phyloP scores from a whole-genome alignment of 2,329 filamentous ascomycete genomes.

The Raffaelea arxii region DNA sequence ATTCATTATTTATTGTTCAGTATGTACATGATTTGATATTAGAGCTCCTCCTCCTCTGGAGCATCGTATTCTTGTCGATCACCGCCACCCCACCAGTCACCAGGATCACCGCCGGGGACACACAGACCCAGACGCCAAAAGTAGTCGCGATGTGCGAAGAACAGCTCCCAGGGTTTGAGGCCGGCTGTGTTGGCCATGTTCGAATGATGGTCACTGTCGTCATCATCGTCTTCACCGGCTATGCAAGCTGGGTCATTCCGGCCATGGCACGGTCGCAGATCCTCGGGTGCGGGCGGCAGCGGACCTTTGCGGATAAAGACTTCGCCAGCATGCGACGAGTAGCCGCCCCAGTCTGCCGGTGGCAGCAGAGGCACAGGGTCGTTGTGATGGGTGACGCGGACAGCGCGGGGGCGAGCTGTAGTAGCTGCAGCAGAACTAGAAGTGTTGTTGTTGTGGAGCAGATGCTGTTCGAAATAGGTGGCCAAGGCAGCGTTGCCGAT shows the following conservation, averaged over 20 bases:
- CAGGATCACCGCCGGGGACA: slow-evolving; percentile 67
- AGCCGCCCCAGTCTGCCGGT: slow-evolving; percentile 81
- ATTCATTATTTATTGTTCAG: too few species aligned
- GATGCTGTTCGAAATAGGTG: slow-evolving; percentile 46
- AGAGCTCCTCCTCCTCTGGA: slow-evolving; percentile 7
- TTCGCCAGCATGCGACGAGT: slow-evolving; percentile 74
- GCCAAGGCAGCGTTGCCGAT: slow-evolving; percentile 49
- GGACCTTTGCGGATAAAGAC: slow-evolving; percentile 68
- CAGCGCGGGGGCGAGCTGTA: slow-evolving; percentile 12
- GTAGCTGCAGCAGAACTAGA: slow-evolving; percentile 38
- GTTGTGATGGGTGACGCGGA: slow-evolving; percentile 65
- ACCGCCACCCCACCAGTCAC: slow-evolving; percentile 56
- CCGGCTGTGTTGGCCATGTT: too few species aligned
- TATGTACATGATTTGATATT: too few species aligned
- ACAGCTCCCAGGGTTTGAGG: slow-evolving; percentile 78
- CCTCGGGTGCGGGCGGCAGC: slow-evolving; percentile 56
- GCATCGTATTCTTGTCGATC: slow-evolving; percentile 31
- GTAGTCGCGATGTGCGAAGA: slow-evolving; percentile 93
- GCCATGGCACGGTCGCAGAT: slow-evolving; percentile 64
- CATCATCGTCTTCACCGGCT: slow-evolving; percentile 38
- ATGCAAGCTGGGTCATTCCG: slow-evolving; percentile 65
- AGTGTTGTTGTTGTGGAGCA: too few species aligned
- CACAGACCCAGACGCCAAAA: slow-evolving; percentile 91
- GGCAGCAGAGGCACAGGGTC: slow-evolving; percentile 88
- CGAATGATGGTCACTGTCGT: slow-evolving; percentile 12